Conservation (phyloP, 192 early-diverging fungal species). For the Backusella mclennaniae region DNA sequence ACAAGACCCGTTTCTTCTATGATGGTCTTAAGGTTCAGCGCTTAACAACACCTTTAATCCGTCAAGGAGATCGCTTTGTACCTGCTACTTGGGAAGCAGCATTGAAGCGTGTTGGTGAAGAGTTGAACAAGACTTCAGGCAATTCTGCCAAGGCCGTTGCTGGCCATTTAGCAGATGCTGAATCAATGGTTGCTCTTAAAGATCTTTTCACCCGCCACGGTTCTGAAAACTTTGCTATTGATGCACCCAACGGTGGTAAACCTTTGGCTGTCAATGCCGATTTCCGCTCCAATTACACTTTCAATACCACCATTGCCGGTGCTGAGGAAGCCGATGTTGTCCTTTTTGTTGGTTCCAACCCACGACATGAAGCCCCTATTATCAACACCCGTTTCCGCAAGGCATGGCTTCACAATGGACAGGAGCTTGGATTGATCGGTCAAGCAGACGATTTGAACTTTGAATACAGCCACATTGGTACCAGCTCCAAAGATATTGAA, state of each 20-base stretch:
- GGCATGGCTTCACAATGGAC: conserved; percentile 78
- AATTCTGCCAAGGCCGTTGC: conserved; percentile 79
- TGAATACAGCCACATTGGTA: conserved; percentile 84
- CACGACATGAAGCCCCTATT: conserved; percentile 92
- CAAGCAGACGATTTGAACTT: conserved; percentile 77
- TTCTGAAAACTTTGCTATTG: conserved; percentile 81
- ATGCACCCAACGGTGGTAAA: conserved; percentile 50
- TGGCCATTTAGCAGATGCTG: conserved; percentile 90
- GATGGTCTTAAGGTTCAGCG: conserved; percentile 96
- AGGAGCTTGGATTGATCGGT: conserved; percentile 84
- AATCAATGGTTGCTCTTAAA: conserved; percentile 92
- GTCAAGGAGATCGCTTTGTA: conserved; percentile 78
- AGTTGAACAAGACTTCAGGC: conserved; percentile 57
- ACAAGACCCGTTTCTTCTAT: conserved; percentile 92
- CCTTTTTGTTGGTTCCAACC: conserved; percentile 91
- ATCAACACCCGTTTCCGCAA: conserved; percentile 95
- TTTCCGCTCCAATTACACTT: conserved; percentile 84
- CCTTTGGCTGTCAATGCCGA: conserved; percentile 59
- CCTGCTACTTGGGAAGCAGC: conserved; percentile 85
- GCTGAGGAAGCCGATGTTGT: conserved; percentile 94
- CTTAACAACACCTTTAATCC: conserved; percentile 88
- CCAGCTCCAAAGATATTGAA: conserved; percentile 61
- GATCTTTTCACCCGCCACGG: conserved; percentile 87
- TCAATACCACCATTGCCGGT: conserved; percentile 83
- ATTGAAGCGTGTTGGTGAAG: conserved; percentile 65